These are phyloP conservation scores for Cryptococcus sp. DNA, from an alignment of 1,284 basidiomycete genomes.

Conservation along the genomic window DNA sequence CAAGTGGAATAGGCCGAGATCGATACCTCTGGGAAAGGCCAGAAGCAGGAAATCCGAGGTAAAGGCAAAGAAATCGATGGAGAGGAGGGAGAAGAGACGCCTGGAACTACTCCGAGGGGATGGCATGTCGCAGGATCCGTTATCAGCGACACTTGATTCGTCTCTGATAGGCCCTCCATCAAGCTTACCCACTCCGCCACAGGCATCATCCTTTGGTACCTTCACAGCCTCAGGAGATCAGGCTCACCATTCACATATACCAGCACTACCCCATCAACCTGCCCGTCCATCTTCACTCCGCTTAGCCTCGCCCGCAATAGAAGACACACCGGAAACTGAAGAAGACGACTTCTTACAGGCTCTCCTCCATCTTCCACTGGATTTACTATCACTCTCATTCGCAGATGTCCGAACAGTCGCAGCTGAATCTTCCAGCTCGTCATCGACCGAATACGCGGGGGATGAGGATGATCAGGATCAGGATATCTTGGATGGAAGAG, in stretches of 20 bases:
- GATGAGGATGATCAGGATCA: background rate
- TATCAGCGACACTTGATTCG: too few species aligned
- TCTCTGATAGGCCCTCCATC: background rate
- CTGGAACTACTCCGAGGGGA: slow-evolving; percentile 43
- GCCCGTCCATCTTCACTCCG: background rate
- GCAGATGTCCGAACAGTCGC: slow-evolving; percentile 34
- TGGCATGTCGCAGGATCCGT: slow-evolving; percentile 15
- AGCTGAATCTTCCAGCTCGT: slow-evolving; percentile 1
- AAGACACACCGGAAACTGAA: slow-evolving; percentile 2
- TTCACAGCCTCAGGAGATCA: slow-evolving; percentile 11
- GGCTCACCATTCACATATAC: slow-evolving; percentile 30
- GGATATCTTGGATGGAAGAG: background rate
- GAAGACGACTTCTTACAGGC: slow-evolving; percentile 26
- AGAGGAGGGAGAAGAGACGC: slow-evolving; percentile 29
- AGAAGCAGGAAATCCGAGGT: slow-evolving; percentile 14
- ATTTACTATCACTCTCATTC: slow-evolving; percentile 41
- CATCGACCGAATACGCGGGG: slow-evolving; percentile 11
- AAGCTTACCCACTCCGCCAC: background rate
- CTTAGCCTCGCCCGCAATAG: background rate
- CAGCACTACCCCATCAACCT: background rate
- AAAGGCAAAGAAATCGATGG: slow-evolving; percentile 28
- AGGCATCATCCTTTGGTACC: background rate
- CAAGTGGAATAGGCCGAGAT: background rate
- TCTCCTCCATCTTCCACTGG: slow-evolving; percentile 36
- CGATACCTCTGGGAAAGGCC: background rate